Conservation (phyloP, 2,329 filamentous ascomycete genomes). For the Zopfia rhizophila region DNA sequence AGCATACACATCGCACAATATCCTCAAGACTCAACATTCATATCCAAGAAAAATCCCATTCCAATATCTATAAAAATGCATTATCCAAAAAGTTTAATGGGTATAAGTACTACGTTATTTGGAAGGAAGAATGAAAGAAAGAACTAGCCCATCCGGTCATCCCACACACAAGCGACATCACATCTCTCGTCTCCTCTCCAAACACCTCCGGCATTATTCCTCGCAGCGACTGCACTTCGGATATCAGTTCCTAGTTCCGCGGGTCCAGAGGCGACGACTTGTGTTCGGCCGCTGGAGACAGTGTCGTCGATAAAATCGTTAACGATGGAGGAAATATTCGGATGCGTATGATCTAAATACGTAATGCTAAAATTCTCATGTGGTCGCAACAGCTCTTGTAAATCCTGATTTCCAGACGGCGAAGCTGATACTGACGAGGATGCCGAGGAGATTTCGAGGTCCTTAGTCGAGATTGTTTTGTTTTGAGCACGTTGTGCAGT, state of each 20-base stretch:
- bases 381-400: conserved; percentile 18
- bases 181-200: conserved; percentile 38
- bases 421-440: conserved; percentile 11
- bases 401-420: conserved; percentile 2
- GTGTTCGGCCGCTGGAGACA: conserved; percentile 28
- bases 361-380: conserved; percentile 31
- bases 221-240: conserved; percentile 34
- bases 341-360: conserved; percentile 32
- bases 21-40: no score
- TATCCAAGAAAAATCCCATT: no score
- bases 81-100: no score
- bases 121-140: no score
- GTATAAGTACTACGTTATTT: no score
- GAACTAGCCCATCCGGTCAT: conserved; percentile 43
- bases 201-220: conserved; percentile 28
- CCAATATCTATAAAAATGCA: no score
- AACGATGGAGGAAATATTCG: conserved; percentile 20
- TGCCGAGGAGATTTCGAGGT: conserved; percentile 10
- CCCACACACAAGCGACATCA: conserved; percentile 42
- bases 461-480: conserved; percentile 15
- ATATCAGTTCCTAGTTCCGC: conserved; percentile 35
- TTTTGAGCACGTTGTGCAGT: no score
- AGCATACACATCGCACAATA: no score
- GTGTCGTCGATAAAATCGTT: conserved; percentile 28
- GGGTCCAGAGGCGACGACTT: conserved; percentile 38